Evolutionary conservation across 2,329 filamentous ascomycete species (phyloP).

Genomic region (Parasarocladium wereldwijsianum): DNA sequence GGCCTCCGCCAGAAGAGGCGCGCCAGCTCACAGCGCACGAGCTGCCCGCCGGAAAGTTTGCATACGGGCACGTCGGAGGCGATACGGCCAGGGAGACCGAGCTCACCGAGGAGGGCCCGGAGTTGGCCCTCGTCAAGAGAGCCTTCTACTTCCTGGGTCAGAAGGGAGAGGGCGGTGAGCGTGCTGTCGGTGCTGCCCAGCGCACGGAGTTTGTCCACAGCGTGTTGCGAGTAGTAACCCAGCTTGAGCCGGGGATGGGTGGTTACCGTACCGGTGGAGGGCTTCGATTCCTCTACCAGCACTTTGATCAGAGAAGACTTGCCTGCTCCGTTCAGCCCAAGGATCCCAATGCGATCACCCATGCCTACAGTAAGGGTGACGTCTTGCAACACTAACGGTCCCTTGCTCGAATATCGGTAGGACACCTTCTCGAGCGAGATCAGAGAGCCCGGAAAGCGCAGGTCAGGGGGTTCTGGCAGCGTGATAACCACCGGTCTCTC

Average conservation of each 20-base stretch:
- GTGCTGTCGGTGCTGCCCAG: conserved; percentile 31
- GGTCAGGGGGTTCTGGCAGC: conserved; percentile 49
- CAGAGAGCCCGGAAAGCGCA: conserved; percentile 62
- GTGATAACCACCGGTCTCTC: conserved; percentile 41
- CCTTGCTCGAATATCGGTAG: conserved; percentile 43
- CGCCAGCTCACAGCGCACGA: conserved; percentile 51
- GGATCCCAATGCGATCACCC: conserved; percentile 59
- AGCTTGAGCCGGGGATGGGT: conserved; percentile 55
- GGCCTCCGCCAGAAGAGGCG: conserved; percentile 53
- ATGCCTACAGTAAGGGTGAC: conserved; percentile 55
- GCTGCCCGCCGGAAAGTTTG: conserved; percentile 68
- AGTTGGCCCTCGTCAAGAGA: conserved; percentile 50
- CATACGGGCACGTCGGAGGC: conserved; percentile 59
- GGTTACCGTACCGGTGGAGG: conserved; percentile 46
- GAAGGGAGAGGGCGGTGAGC: conserved; percentile 50
- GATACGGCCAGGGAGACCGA: conserved; percentile 55
- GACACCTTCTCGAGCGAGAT: conserved; percentile 55
- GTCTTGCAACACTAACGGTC: conserved; percentile 37
- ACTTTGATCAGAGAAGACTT: conserved; percentile 68
- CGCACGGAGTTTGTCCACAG: conserved; percentile 52
- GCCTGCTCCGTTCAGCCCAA: conserved; percentile 68
- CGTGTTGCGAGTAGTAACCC: conserved; percentile 70
- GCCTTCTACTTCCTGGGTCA: conserved; percentile 38
- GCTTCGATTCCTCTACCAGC: conserved; percentile 44
- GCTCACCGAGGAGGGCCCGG: conserved; percentile 48